A percentile compares a stretch with the other conserved stretches of the same genome.
These are phyloP conservation scores for Ministeria vibrans DNA, from an alignment of 78 protist species.

Conservation along the genomic window DNA sequence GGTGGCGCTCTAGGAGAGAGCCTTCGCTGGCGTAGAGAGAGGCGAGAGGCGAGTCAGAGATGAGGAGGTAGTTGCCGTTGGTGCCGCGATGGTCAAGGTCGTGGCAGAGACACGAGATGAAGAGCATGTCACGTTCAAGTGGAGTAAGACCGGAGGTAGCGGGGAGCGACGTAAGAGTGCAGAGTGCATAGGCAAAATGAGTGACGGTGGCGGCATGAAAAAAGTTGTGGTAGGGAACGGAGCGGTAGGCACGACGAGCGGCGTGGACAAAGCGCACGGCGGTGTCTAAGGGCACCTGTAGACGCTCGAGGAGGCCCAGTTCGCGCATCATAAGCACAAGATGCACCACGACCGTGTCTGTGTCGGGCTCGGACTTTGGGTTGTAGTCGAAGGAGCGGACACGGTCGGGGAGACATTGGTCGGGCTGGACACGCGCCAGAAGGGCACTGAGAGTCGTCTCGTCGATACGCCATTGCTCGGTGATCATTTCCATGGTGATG, in stretches of 20 bases:
- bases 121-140: background rate
- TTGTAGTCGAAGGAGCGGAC: background rate
- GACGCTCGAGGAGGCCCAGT: background rate
- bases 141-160: no score
- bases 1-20: conserved; percentile 16
- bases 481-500: background rate
- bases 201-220: conserved; percentile 3
- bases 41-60: background rate
- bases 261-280: background rate
- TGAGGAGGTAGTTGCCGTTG: background rate
- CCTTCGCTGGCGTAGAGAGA: background rate
- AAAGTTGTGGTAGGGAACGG: conserved; percentile 18
- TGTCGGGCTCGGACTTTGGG: background rate
- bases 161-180: background rate
- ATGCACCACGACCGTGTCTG: background rate
- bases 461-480: background rate
- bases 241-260: background rate
- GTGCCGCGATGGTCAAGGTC: conserved; percentile 26
- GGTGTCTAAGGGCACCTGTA: background rate
- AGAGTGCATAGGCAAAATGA: background rate
- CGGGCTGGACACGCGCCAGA: background rate
- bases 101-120: background rate
- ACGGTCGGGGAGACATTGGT: background rate
- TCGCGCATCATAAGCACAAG: background rate
- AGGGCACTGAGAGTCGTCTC: background rate